Evolutionary conservation across 2,329 filamentous ascomycete genomes (phyloP).

Genomic region (Aspergillus vadensis): DNA sequence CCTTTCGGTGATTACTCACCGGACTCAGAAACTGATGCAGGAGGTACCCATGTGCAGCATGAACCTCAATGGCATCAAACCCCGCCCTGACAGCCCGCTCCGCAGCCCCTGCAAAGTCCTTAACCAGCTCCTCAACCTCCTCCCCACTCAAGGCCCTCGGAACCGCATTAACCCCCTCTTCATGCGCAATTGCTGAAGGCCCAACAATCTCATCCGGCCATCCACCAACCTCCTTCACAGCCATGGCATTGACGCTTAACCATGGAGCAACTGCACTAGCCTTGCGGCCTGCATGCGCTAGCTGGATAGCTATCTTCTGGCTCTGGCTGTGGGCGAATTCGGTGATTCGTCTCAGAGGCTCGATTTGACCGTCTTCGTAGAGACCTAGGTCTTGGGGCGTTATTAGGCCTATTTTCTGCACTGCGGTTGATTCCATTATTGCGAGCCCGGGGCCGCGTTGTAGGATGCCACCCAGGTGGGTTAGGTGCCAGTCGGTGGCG

Average conservation of each 20-base stretch:
- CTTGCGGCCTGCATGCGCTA: slow-evolving; percentile 75
- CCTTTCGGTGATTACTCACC: slow-evolving; percentile 25
- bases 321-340: slow-evolving; percentile 80
- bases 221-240: slow-evolving; percentile 56
- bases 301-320: slow-evolving; percentile 76
- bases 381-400: slow-evolving; percentile 64
- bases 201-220: slow-evolving; percentile 39
- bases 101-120: slow-evolving; percentile 27
- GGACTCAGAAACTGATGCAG: slow-evolving; percentile 30
- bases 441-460: slow-evolving; percentile 72
- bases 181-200: slow-evolving; percentile 16
- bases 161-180: slow-evolving; percentile 2
- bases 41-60: slow-evolving; percentile 31
- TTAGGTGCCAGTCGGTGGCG: slow-evolving; percentile 76
- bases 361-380: slow-evolving; percentile 82
- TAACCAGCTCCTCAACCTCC: slow-evolving; percentile 38
- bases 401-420: slow-evolving; percentile 76
- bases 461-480: slow-evolving; percentile 77
- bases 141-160: slow-evolving; percentile 30
- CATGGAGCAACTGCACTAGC: slow-evolving; percentile 59
- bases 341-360: slow-evolving; percentile 65
- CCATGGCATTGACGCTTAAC: slow-evolving; percentile 33
- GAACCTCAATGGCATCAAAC: slow-evolving; percentile 35
- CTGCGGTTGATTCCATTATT: slow-evolving; percentile 76
- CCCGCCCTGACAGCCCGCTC: slow-evolving; percentile 37